Conservation (phyloP, 768 basidiomycete genomes). For the Russula compacta region DNA sequence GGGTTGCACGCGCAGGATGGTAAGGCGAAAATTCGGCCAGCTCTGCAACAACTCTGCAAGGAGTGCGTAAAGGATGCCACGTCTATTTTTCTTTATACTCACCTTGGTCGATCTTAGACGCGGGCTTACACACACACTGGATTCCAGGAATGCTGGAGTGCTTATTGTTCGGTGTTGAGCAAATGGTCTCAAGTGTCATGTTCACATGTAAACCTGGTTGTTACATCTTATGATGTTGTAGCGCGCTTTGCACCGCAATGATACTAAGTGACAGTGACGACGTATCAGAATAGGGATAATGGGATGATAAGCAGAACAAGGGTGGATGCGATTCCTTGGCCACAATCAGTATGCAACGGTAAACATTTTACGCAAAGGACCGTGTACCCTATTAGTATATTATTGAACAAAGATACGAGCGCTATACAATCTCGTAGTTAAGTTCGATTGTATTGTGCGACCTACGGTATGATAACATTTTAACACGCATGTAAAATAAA, state of each 20-base stretch:
- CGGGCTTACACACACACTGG: neutral
- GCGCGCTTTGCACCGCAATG: neutral
- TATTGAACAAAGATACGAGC: no score
- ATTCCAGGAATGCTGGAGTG: constrained; percentile 6
- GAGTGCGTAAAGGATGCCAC: neutral
- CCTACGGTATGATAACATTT: no score
- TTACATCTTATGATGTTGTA: neutral
- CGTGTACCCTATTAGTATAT: no score
- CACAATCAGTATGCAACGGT: no score
- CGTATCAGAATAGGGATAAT: no score
- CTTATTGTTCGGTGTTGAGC: constrained; percentile 4
- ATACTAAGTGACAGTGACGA: no score
- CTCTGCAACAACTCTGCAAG: neutral
- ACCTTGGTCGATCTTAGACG: neutral
- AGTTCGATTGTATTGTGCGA: neutral
- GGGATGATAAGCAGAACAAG: neutral
- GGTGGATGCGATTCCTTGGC: no score
- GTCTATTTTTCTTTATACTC: neutral
- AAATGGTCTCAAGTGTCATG: neutral
- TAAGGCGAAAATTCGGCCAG: constrained; percentile 4
- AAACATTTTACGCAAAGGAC: no score
- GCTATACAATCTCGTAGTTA: no score
- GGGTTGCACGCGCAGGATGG: constrained; percentile 1
- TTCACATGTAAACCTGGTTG: neutral
- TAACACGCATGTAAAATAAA: neutral